phyloP scores from a whole-genome alignment of 1,284 basidiomycete species.

The Veloporphyrellus conicus region DNA sequence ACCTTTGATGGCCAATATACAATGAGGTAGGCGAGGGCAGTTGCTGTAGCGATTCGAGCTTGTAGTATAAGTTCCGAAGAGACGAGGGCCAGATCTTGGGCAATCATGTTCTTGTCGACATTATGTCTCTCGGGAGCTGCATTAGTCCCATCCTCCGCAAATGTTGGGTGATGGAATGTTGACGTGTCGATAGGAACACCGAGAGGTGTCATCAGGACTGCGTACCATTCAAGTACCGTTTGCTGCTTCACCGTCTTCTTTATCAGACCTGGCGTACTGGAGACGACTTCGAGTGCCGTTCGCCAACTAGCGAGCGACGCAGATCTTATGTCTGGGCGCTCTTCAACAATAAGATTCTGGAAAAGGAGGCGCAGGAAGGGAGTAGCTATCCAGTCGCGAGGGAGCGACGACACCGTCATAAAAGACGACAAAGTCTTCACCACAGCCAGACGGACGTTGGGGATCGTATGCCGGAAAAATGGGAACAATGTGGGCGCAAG shows the following conservation, averaged over 20 bases:
- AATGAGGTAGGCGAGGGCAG: constrained; percentile 74
- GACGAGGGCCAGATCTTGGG: constrained; percentile 86
- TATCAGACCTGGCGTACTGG: constrained; percentile 45
- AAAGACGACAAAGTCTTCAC: constrained; percentile 88
- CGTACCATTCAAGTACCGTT: constrained; percentile 76
- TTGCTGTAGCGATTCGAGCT: constrained; percentile 78
- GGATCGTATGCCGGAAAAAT: constrained; percentile 97
- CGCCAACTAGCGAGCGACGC: constrained; percentile 77
- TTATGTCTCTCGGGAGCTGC: constrained; percentile 71
- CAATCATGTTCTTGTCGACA: constrained; percentile 94
- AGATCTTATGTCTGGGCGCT: constrained; percentile 81
- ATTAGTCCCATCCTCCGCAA: constrained; percentile 43
- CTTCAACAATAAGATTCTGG: constrained; percentile 94
- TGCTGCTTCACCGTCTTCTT: constrained; percentile 51
- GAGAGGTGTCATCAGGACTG: constrained; percentile 86
- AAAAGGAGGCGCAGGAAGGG: constrained; percentile 83
- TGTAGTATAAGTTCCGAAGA: constrained; percentile 76
- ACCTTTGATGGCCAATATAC: constrained; percentile 64
- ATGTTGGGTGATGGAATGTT: constrained; percentile 66
- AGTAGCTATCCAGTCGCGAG: constrained; percentile 78
- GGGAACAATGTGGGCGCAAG: constrained; percentile 90
- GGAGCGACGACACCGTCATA: constrained; percentile 71
- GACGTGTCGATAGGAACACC: constrained; percentile 75
- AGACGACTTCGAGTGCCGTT: constrained; percentile 60
- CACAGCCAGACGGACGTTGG: constrained; percentile 89